Evolutionary conservation across 129 eudicot species (phyloP).

Genomic region (Lactuca sativa): DNA sequence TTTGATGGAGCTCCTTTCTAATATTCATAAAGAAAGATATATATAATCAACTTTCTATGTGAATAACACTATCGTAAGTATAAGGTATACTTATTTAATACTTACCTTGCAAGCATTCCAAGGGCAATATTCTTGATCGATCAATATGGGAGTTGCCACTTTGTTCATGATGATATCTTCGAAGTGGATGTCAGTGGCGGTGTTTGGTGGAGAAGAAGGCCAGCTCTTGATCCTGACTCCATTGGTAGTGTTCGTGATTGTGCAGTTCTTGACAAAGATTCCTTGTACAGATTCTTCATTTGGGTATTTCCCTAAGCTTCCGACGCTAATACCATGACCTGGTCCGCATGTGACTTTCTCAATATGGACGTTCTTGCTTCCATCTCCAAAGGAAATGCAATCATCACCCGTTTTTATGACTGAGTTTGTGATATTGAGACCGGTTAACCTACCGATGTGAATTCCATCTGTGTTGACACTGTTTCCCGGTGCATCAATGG

Average conservation of each 20-base stretch:
- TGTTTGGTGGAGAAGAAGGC: conserved; percentile 35
- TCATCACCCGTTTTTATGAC: conserved; percentile 55
- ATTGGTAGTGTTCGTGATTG: conserved; percentile 31
- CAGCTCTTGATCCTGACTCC: conserved; percentile 59
- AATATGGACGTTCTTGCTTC: conserved; percentile 21
- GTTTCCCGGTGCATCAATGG: conserved; percentile 36
- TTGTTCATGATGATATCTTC: conserved; percentile 51
- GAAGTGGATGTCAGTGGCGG: conserved; percentile 37
- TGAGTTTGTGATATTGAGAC: conserved; percentile 30
- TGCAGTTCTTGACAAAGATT: conserved; percentile 47
- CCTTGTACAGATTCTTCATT: conserved; percentile 48
- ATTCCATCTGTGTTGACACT: conserved; percentile 68
- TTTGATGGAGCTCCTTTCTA: conserved; percentile 43
- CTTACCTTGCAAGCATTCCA: conserved; percentile 26
- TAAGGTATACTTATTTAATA: background rate
- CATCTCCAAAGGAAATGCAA: conserved; percentile 70
- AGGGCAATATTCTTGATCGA: conserved; percentile 69
- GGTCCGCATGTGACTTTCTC: conserved; percentile 53
- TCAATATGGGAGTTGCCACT: conserved; percentile 47
- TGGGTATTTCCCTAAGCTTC: conserved; percentile 52
- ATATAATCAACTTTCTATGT: background rate
- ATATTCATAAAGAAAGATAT: background rate
- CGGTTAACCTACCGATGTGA: conserved; percentile 36
- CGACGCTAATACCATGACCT: conserved; percentile 66
- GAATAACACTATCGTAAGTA: background rate